These are phyloP conservation scores for Dryadomyces quercus-mongolicae DNA, from an alignment of 2,329 filamentous ascomycete species.

Conservation along the genomic window DNA sequence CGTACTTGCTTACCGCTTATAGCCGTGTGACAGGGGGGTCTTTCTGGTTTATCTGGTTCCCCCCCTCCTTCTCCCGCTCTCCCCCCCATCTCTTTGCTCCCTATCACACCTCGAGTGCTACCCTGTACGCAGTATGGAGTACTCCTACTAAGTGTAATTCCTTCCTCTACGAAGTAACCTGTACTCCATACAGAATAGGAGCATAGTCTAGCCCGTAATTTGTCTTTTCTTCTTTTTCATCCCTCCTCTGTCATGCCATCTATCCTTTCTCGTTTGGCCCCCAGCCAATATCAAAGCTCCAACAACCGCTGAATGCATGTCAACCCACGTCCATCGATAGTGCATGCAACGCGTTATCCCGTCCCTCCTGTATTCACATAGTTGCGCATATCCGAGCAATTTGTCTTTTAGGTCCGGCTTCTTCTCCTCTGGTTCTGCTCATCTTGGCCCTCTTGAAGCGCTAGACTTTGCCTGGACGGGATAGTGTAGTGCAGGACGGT, in stretches of 20 bases:
- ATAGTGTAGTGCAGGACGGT: neutral
- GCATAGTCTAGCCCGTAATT: neutral
- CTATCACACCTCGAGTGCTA: neutral
- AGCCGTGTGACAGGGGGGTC: neutral
- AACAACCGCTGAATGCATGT: slow-evolving; percentile 26
- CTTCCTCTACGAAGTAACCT: too few species aligned
- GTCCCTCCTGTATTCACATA: too few species aligned
- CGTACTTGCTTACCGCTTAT: neutral
- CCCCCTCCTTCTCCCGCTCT: neutral
- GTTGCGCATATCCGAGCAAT: neutral
- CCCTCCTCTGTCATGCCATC: neutral
- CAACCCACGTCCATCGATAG: slow-evolving; percentile 7
- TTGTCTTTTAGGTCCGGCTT: too few species aligned
- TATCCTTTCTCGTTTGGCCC: neutral
- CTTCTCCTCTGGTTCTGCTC: slow-evolving; percentile 13
- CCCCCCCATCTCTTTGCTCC: neutral
- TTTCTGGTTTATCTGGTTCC: neutral
- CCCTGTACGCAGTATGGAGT: neutral
- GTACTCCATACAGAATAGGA: too few species aligned
- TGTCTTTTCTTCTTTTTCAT: neutral
- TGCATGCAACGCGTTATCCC: too few species aligned
- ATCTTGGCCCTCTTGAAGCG: slow-evolving; percentile 2
- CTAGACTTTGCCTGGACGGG: neutral
- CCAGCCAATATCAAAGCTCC: slow-evolving; percentile 42
- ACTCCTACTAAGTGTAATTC: neutral